Base-by-base conservation (phyloP, 2,329 filamentous ascomycete species). In the Fusarium napiforme region DNA sequence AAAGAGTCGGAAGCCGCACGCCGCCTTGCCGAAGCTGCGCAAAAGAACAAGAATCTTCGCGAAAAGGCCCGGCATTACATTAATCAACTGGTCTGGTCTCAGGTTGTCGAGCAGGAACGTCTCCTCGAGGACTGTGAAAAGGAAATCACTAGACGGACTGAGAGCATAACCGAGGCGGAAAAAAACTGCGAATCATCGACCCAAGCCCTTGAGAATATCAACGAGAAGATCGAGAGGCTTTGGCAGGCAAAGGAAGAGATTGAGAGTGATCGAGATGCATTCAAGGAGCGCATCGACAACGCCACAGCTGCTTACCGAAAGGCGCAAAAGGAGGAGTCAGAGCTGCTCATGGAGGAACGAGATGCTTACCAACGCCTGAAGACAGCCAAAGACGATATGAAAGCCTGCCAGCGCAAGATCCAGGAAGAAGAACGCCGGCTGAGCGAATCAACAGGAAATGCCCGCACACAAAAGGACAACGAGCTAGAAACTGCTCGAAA, bases 1-100 rank as follows among this genome's bases (percentile, higher is more conserved):
- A 83, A 84, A 59, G 81, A 83, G 53, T 83, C 83, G 82, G 81
- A 93, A 32, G 87, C 89, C 52, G 91, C 94, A 2, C 85, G 90
- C 60, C 86, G 88, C 67, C 89, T 92, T 68, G 87, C 92, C 30
- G 89, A 92, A 60, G 83, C 90, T 4, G 90, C 92, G 1, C 87
- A 92, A 60, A 90, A 91, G 69, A 91, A 93, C 61, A 86, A 91
- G 52, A 86, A 87, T 19, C 87, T 97, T 75, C 88, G 90, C 40
- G 84, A 86, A 26, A 90, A 89, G 65, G 86, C 90, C 52, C 86
- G 86, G 39, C 85, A 89, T 30, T 85, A 93, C 49, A 84, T 86
- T 47, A 86, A 88, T 23, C 92, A 97, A 82, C 85, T 94, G 71
- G 91, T 93, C n/a, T 99, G 96, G 96, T 89, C 91, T 30, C 93